Conservation (phyloP, 495 filamentous ascomycete species). For the Lophiostoma macrostomum region DNA sequence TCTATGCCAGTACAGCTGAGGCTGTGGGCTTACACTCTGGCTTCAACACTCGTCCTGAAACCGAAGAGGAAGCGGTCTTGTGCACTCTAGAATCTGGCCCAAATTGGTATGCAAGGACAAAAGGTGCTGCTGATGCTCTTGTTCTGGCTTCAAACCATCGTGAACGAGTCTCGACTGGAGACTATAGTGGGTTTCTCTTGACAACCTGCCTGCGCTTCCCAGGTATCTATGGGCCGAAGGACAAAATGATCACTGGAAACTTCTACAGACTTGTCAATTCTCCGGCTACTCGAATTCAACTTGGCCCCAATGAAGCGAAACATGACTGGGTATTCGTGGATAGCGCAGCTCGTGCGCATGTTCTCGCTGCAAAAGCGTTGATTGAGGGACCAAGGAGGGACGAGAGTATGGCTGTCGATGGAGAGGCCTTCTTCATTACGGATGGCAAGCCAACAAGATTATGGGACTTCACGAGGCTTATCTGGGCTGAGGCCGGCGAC, state of each 20-base stretch:
- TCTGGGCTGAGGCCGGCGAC: constrained; percentile 5
- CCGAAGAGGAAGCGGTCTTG: not conserved
- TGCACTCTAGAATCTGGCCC: not conserved
- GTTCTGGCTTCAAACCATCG: not conserved
- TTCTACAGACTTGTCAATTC: not conserved
- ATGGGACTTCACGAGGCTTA: constrained; percentile 7
- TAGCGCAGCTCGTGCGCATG: constrained; percentile 13
- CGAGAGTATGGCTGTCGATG: not conserved
- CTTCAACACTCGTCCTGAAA: not conserved
- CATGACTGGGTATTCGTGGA: constrained; percentile 6
- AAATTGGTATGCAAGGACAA: not conserved
- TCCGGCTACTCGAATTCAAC: not conserved
- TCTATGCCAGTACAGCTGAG: constrained; percentile 5
- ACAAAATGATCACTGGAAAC: not conserved
- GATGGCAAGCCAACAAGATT: constrained; percentile 10
- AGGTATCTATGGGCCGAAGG: constrained; percentile 5
- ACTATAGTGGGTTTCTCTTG: not conserved
- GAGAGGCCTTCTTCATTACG: constrained; percentile 22
- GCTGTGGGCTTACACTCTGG: not conserved
- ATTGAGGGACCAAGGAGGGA: not conserved
- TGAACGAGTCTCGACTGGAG: not conserved
- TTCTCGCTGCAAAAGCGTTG: constrained; percentile 6
- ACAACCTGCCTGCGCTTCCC: constrained; percentile 1
- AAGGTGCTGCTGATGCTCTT: constrained; percentile 5
- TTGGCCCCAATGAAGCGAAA: constrained; percentile 1